Evolutionary conservation across 352 stramenopile genomes (phyloP).

Genomic region (Stephanocyclus meneghinianus): DNA sequence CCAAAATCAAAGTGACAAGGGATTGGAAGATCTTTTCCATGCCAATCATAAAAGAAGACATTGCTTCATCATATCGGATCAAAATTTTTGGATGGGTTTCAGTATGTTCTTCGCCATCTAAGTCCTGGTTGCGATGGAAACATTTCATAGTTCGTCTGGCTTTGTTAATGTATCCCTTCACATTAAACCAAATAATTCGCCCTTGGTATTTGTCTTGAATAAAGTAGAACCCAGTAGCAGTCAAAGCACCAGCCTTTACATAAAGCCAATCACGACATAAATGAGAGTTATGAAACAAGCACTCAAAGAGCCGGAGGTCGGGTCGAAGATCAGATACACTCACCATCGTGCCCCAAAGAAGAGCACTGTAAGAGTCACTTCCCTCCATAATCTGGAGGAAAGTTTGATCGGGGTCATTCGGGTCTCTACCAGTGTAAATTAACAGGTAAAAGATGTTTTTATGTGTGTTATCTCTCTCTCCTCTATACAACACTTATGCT

Average conservation of each 20-base stretch:
- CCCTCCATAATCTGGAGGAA: slow-evolving; percentile 68
- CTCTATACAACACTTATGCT: no score
- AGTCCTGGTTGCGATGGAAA: not conserved
- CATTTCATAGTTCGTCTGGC: not conserved
- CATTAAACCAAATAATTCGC: slow-evolving; percentile 43
- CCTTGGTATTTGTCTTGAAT: slow-evolving; percentile 67
- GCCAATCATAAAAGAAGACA: slow-evolving; percentile 65
- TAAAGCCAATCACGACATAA: not conserved
- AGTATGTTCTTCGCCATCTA: slow-evolving; percentile 30
- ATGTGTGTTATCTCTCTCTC: no score
- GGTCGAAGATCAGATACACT: not conserved
- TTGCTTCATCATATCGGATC: slow-evolving; percentile 54
- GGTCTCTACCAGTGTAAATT: slow-evolving; percentile 56
- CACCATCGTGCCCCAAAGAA: slow-evolving; percentile 58
- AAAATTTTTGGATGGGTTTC: slow-evolving; percentile 46
- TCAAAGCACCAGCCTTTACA: slow-evolving; percentile 47
- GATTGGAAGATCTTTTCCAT: slow-evolving; percentile 68
- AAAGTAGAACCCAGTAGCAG: slow-evolving; percentile 61
- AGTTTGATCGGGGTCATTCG: slow-evolving; percentile 25
- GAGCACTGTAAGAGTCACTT: slow-evolving; percentile 56
- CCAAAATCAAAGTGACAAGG: slow-evolving; percentile 59
- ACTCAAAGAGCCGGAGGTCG: not conserved
- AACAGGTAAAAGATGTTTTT: slow-evolving; percentile 65
- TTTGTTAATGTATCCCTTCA: slow-evolving; percentile 50
- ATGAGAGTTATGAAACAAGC: not conserved